A percentile compares a stretch with the other conserved stretches of the same genome.
Conservation (phyloP, 2,329 filamentous ascomycete genomes). For the Diplodia corticola region DNA sequence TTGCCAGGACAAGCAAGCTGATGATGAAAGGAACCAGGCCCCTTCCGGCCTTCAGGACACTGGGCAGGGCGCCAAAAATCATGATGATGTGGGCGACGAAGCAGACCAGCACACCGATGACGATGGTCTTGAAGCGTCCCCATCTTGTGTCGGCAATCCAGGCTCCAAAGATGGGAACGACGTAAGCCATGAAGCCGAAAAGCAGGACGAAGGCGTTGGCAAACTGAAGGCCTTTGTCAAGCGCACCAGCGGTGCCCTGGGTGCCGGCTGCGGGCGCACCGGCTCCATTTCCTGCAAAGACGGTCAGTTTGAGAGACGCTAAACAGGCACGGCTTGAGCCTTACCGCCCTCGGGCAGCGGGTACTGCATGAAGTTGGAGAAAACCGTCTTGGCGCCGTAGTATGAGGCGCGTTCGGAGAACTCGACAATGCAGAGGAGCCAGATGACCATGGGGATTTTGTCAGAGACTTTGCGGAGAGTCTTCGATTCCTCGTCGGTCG, state of each 20-base stretch:
- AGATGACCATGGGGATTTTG: constrained; percentile 54
- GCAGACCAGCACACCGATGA: constrained; percentile 42
- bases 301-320: not conserved
- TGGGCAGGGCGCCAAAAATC: constrained; percentile 42
- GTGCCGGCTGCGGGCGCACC: constrained; percentile 36
- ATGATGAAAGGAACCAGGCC: constrained; percentile 43
- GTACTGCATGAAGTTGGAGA: constrained; percentile 64
- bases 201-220: constrained; percentile 56
- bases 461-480: constrained; percentile 54
- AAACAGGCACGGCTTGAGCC: not conserved
- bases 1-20: constrained; percentile 40
- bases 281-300: constrained; percentile 23
- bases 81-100: constrained; percentile 40
- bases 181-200: constrained; percentile 60
- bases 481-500: constrained; percentile 50
- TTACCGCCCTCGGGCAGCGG: constrained; percentile 51
- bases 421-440: constrained; percentile 60
- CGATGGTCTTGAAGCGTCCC: constrained; percentile 44
- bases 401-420: constrained; percentile 63
- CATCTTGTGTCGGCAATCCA: constrained; percentile 50
- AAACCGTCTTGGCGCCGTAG: constrained; percentile 58
- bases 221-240: constrained; percentile 58
- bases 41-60: constrained; percentile 41
- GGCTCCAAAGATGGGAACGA: constrained; percentile 51
- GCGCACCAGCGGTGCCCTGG: constrained; percentile 53